Evolutionary conservation across 768 basidiomycete species (phyloP).

Genomic region (Tricholoma bakamatsutake): DNA sequence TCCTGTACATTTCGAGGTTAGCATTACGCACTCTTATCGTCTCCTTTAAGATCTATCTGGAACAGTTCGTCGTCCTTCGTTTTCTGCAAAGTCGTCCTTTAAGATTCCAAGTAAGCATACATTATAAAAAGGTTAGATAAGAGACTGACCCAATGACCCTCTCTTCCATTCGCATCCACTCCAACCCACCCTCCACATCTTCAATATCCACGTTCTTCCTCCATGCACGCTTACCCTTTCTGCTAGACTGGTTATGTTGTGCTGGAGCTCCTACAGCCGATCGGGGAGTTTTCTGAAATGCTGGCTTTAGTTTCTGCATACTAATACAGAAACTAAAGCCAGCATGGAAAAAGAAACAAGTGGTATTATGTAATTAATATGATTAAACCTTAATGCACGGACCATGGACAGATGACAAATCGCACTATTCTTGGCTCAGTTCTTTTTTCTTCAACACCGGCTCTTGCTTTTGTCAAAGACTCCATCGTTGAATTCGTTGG

Average conservation of each 20-base stretch:
- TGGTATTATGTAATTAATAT: neutral
- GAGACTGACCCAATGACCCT: conserved; percentile 64
- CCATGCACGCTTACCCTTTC: conserved; percentile 94
- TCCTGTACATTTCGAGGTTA: neutral
- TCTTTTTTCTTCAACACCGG: conserved; percentile 25
- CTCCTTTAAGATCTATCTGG: conserved; percentile 73
- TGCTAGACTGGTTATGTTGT: conserved; percentile 61
- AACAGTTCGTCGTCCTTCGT: conserved; percentile 73
- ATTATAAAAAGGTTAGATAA: neutral
- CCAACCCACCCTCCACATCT: conserved; percentile 71
- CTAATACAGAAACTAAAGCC: too few relatives aligned
- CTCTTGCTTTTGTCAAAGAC: conserved; percentile 86
- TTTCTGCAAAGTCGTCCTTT: conserved; percentile 58
- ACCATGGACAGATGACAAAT: conserved; percentile 41
- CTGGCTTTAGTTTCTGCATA: neutral
- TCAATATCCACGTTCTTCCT: conserved; percentile 87
- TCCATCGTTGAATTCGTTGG: conserved; percentile 88
- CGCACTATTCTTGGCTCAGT: conserved; percentile 19
- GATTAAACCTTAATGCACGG: conserved; percentile 34
- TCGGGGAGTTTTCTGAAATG: conserved; percentile 11
- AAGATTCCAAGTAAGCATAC: neutral
- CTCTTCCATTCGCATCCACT: conserved; percentile 76
- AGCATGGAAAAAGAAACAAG: too few relatives aligned
- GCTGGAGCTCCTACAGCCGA: conserved; percentile 48
- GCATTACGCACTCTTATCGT: conserved; percentile 55